These are phyloP conservation scores for Albugo candida DNA, from an alignment of 352 stramenopile species.

Conservation along the genomic window DNA sequence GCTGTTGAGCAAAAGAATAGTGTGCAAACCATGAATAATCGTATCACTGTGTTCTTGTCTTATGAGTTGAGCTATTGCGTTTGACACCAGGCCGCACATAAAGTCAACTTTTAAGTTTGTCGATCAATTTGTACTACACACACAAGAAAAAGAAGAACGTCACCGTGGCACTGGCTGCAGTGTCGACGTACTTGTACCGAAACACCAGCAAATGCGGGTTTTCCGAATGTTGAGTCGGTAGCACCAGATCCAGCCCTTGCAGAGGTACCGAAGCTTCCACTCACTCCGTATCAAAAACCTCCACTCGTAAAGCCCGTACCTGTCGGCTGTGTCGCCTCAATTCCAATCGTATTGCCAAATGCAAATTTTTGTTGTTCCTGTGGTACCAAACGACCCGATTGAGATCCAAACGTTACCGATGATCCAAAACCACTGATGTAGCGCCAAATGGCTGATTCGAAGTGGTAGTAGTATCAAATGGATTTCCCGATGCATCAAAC, in stretches of 20 bases:
- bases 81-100: no score
- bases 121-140: no score
- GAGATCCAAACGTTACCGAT: neutral
- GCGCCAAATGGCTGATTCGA: conserved; percentile 3
- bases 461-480: conserved; percentile 7
- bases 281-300: conserved; percentile 4
- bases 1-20: no score
- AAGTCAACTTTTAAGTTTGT: no score
- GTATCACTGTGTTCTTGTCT: no score
- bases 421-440: conserved; percentile 4
- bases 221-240: conserved; percentile 1
- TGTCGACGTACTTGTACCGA: conserved; percentile 15
- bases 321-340: neutral
- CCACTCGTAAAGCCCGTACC: neutral
- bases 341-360: conserved; percentile 10
- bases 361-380: neutral
- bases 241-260: neutral
- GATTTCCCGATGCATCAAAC: conserved; percentile 22
- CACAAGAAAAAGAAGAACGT: no score
- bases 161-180: conserved; percentile 11
- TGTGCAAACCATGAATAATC: no score
- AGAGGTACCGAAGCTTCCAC: neutral
- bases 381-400: neutral
- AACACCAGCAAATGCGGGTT: conserved; percentile 13
- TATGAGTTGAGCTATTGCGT: no score